phyloP scores from a whole-genome alignment of 768 basidiomycete species.

The Polyporus arcularius region DNA sequence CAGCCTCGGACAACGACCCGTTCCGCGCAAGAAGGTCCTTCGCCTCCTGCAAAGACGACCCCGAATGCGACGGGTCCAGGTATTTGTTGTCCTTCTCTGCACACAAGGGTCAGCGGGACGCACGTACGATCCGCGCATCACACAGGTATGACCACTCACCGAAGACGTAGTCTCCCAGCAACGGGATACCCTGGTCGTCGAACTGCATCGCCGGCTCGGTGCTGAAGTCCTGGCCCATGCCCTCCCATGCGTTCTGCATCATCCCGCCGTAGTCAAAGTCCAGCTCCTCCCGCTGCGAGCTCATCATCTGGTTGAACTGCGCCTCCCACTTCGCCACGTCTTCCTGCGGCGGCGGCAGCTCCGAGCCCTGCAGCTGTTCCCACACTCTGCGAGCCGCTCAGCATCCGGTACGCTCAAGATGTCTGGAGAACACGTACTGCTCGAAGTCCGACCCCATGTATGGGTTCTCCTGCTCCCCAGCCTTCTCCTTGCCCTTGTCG shows the following conservation, averaged over 20 bases:
- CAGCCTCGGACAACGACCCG: slow-evolving; percentile 86
- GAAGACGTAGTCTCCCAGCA: slow-evolving; percentile 72
- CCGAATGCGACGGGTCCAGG: slow-evolving; percentile 50
- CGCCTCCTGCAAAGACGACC: slow-evolving; percentile 62
- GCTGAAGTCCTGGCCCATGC: slow-evolving; percentile 43
- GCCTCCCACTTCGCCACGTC: slow-evolving; percentile 82
- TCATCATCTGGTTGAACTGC: slow-evolving; percentile 80
- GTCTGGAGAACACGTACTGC: slow-evolving; percentile 41
- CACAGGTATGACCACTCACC: slow-evolving; percentile 49
- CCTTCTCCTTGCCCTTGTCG: slow-evolving; percentile 16
- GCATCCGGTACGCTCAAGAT: neutral
- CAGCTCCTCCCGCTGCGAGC: slow-evolving; percentile 56
- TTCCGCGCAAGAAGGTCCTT: slow-evolving; percentile 77
- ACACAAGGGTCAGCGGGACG: slow-evolving; percentile 3
- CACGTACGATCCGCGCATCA: neutral
- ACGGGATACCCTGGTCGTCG: slow-evolving; percentile 75
- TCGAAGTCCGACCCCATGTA: slow-evolving; percentile 46
- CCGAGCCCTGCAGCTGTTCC: slow-evolving; percentile 61
- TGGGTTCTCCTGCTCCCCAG: slow-evolving; percentile 2
- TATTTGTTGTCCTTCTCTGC: slow-evolving; percentile 75
- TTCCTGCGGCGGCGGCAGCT: slow-evolving; percentile 55
- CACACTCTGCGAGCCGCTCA: slow-evolving; percentile 48
- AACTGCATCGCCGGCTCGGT: slow-evolving; percentile 45
- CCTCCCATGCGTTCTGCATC: slow-evolving; percentile 69
- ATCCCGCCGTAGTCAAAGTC: slow-evolving; percentile 59